Evolutionary conservation across 139 green algal species (phyloP).

Genomic region (Auxenochlorella pyrenoidosa): DNA sequence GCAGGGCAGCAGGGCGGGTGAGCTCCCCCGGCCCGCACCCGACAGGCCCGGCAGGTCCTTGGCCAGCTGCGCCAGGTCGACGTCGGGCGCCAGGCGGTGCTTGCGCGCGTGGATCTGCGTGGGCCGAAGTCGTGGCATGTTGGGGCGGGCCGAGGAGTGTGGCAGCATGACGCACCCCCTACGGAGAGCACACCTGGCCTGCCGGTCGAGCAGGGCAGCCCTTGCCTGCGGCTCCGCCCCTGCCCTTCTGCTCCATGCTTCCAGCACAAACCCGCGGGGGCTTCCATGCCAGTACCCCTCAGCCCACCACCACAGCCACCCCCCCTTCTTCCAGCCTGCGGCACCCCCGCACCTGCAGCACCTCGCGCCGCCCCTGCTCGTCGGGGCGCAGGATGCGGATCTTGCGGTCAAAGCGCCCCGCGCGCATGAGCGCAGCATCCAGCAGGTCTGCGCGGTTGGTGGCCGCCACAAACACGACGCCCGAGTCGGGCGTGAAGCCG

Average conservation of each 20-base stretch:
- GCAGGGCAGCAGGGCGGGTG: neutral
- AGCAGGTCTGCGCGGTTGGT: slow-evolving; percentile 88
- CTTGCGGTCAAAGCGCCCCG: slow-evolving; percentile 96
- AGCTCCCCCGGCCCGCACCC: slow-evolving; percentile 11
- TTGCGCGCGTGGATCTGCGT: slow-evolving; percentile 63
- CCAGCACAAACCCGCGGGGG: neutral
- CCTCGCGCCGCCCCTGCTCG: slow-evolving; percentile 73
- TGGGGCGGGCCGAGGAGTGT: too few species aligned
- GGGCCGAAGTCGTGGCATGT: too few species aligned
- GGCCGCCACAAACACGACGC: slow-evolving; percentile 97
- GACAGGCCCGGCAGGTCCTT: slow-evolving; percentile 90
- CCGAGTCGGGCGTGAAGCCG: slow-evolving; percentile 93
- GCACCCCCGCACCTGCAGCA: slow-evolving; percentile 71
- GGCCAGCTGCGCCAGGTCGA: slow-evolving; percentile 93
- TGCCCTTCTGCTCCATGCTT: too few species aligned
- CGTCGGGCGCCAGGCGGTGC: slow-evolving; percentile 64
- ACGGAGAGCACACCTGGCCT: too few species aligned
- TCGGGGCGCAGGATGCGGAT: slow-evolving; percentile 83
- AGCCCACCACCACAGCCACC: neutral
- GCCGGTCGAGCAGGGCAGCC: too few species aligned
- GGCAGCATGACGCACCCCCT: too few species aligned
- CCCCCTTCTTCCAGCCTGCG: neutral
- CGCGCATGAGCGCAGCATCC: slow-evolving; percentile 82
- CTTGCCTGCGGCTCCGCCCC: too few species aligned
- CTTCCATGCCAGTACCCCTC: neutral